These are phyloP conservation scores for Solanum bukasovii DNA, from an alignment of 257 asterid species.

Conservation along the genomic window DNA sequence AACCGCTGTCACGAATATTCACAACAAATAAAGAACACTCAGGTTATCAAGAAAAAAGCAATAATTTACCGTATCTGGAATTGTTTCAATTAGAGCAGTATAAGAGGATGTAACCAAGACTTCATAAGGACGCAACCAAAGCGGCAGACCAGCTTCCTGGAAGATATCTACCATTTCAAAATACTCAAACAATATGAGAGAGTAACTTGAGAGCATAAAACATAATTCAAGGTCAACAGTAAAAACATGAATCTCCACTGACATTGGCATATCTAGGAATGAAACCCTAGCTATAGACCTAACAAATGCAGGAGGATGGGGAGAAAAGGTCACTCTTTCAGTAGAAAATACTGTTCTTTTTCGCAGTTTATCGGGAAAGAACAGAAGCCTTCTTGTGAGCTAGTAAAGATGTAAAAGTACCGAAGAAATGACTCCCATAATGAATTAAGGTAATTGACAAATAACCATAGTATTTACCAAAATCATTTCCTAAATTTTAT, in stretches of 20 bases:
- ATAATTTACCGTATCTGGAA: conserved; percentile 82
- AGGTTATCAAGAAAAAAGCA: not conserved
- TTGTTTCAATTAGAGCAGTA: conserved; percentile 97
- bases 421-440: not conserved
- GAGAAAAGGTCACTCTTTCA: not conserved
- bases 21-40: not conserved
- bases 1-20: not conserved
- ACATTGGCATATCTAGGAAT: not conserved
- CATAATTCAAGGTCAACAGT: not conserved
- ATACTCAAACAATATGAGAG: conserved; percentile 5
- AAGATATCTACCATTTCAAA: conserved; percentile 75
- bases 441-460: not conserved
- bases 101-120: conserved; percentile 91
- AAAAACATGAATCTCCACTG: not conserved
- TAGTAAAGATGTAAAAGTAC: not conserved
- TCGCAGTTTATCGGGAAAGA: not conserved
- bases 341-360: not conserved
- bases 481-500: not conserved
- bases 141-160: conserved; percentile 99
- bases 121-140: conserved; percentile 98
- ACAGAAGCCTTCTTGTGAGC: not conserved
- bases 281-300: not conserved
- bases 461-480: not conserved
- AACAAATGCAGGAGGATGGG: not conserved
- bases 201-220: not conserved